phyloP scores from a whole-genome alignment of 1,284 basidiomycete genomes.

The Ceratorhiza oryzae-sativae region DNA sequence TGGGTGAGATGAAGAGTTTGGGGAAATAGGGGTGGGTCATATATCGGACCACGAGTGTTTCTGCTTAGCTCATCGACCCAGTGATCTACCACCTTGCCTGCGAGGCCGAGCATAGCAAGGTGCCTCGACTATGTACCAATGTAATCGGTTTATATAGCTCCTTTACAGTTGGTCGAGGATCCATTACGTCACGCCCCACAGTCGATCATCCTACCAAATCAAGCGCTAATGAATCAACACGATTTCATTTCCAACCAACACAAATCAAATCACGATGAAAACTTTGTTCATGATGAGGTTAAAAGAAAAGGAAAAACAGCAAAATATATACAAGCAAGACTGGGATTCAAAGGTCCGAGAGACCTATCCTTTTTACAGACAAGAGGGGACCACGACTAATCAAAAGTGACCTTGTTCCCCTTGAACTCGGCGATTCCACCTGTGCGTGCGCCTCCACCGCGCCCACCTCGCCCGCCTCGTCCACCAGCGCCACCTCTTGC shows the following conservation, averaged over 20 bases:
- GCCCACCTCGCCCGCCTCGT: slow-evolving; percentile 52
- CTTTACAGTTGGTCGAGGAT: too few species aligned
- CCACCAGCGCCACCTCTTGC: slow-evolving; percentile 50
- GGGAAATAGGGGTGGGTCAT: neutral
- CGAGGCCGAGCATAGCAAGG: too few species aligned
- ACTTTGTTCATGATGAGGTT: slow-evolving; percentile 16
- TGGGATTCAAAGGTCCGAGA: neutral
- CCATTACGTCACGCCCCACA: neutral
- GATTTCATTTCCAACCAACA: neutral
- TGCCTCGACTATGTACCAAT: too few species aligned
- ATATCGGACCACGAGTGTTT: too few species aligned
- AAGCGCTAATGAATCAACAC: too few species aligned
- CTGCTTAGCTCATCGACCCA: neutral
- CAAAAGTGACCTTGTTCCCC: slow-evolving; percentile 87
- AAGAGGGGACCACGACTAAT: slow-evolving; percentile 44
- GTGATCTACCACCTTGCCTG: neutral
- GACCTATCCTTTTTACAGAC: slow-evolving; percentile 22
- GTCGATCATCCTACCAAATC: slow-evolving; percentile 30
- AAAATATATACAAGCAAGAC: slow-evolving; percentile 18
- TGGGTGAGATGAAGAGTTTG: neutral
- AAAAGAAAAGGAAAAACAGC: neutral
- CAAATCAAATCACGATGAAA: neutral
- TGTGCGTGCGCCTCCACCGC: slow-evolving; percentile 60
- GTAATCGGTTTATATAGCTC: too few species aligned
- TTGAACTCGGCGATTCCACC: slow-evolving; percentile 78